Conservation (phyloP, 495 filamentous ascomycete genomes). For the Neurospora sp. region DNA sequence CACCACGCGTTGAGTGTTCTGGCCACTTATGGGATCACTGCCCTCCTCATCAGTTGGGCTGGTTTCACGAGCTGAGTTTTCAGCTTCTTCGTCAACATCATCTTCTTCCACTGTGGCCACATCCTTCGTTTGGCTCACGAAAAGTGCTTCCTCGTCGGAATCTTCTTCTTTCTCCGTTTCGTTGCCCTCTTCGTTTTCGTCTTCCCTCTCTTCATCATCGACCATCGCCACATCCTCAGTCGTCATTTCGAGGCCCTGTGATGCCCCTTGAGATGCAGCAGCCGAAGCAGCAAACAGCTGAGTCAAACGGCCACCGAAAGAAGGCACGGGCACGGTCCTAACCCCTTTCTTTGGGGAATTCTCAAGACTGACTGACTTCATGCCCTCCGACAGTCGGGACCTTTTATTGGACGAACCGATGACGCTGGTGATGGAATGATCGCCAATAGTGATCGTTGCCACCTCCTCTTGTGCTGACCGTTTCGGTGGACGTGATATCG, state of each 20-base stretch:
- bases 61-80: slow-evolving; percentile 5
- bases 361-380: slow-evolving; percentile 1
- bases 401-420: slow-evolving; percentile 37
- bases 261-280: slow-evolving; percentile 13
- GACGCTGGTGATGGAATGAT: slow-evolving; percentile 54
- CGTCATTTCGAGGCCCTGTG: slow-evolving; percentile 16
- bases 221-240: slow-evolving; percentile 19
- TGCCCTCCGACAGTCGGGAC: slow-evolving; percentile 14
- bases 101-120: background rate
- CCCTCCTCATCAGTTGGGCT: background rate
- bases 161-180: slow-evolving; percentile 14
- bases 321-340: slow-evolving; percentile 18
- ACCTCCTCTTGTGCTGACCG: slow-evolving; percentile 50
- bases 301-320: slow-evolving; percentile 55
- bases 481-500: slow-evolving; percentile 31
- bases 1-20: background rate
- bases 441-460: slow-evolving; percentile 84
- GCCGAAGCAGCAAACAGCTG: slow-evolving; percentile 68
- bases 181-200: slow-evolving; percentile 14
- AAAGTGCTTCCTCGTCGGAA: slow-evolving; percentile 5
- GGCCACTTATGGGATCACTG: background rate
- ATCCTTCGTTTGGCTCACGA: background rate
- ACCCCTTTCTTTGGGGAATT: background rate
- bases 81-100: slow-evolving; percentile 1
- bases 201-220: slow-evolving; percentile 13